Conservation (phyloP, 352 stramenopile species). For the Plasmopara muralis region DNA sequence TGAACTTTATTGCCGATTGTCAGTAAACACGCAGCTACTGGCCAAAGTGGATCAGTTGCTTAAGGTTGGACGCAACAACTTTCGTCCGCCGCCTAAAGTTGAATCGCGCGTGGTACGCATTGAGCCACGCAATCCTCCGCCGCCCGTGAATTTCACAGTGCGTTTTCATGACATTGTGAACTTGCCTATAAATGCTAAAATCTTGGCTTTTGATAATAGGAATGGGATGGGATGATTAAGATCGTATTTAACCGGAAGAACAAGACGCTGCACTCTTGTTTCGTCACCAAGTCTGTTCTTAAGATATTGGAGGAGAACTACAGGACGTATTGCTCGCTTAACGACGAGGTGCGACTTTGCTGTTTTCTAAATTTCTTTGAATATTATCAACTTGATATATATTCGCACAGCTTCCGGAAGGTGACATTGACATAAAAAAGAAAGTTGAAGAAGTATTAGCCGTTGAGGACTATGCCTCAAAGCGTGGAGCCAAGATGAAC, state of each 20-base stretch:
- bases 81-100: conserved; percentile 96
- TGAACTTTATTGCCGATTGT: conserved; percentile 97
- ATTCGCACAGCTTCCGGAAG: conserved; percentile 46
- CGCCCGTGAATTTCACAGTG: conserved; percentile 97
- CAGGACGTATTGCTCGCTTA: conserved; percentile 91
- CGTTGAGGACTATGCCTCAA: conserved; percentile 79
- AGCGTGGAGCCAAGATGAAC: conserved; percentile 95
- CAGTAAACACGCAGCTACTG: conserved; percentile 98
- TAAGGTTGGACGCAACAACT: conserved; percentile 99
- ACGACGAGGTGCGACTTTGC: conserved; percentile 55
- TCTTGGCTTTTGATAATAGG: conserved; percentile 28
- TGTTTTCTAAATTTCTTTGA: neutral
- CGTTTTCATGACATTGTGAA: neutral
- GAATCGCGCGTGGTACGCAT: conserved; percentile 96
- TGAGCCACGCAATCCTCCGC: conserved; percentile 96
- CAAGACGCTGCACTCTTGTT: conserved; percentile 96
- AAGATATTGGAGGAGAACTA: conserved; percentile 95
- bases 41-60: conserved; percentile 98
- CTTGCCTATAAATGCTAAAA: conserved; percentile 6
- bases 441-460: conserved; percentile 92
- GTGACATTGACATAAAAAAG: conserved; percentile 85
- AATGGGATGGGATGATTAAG: conserved; percentile 99
- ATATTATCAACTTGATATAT: neutral
- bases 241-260: conserved; percentile 99
- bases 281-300: conserved; percentile 96